phyloP scores from a whole-genome alignment of 1,284 basidiomycete species.

The Wolfiporia cocos region DNA sequence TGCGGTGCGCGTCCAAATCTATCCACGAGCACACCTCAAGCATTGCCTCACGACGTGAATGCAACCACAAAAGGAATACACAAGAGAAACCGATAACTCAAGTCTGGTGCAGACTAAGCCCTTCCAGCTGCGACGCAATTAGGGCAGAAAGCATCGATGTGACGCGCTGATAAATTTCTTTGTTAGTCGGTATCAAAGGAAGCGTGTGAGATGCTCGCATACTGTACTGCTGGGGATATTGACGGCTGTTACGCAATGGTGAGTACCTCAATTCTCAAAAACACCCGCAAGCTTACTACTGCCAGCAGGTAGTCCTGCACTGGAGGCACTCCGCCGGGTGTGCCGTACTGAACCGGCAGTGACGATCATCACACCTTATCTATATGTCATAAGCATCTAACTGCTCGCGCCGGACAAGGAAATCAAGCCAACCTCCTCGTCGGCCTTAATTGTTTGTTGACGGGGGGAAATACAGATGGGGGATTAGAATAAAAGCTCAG shows the following conservation, averaged over 20 bases:
- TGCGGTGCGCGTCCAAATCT: too few relatives aligned
- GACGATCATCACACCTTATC: conserved; percentile 56
- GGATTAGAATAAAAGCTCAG: conserved; percentile 3
- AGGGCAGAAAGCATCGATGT: conserved; percentile 43
- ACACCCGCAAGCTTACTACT: conserved; percentile 56
- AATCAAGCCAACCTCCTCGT: conserved; percentile 58
- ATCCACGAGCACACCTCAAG: too few relatives aligned
- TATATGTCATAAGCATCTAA: conserved; percentile 27
- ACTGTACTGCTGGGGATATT: conserved; percentile 67
- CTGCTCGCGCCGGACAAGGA: too few relatives aligned
- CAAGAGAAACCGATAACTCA: too few relatives aligned
- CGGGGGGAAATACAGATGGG: conserved; percentile 2
- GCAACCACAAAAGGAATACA: too few relatives aligned
- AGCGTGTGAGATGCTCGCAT: conserved; percentile 11
- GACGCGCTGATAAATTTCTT: conserved; percentile 29
- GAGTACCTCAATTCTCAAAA: too few relatives aligned
- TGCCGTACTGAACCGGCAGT: conserved; percentile 60
- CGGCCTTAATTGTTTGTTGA: conserved; percentile 38
- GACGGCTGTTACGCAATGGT: conserved; percentile 36
- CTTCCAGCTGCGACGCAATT: conserved; percentile 15
- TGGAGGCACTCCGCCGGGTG: conserved; percentile 49
- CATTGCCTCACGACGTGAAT: too few relatives aligned
- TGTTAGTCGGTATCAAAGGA: conserved; percentile 10
- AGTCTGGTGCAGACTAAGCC: too few relatives aligned
- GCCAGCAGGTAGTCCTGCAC: conserved; percentile 60